phyloP scores from a whole-genome alignment of 202 grass and related monocot genomes.

The Sporobolus alterniflorus region DNA sequence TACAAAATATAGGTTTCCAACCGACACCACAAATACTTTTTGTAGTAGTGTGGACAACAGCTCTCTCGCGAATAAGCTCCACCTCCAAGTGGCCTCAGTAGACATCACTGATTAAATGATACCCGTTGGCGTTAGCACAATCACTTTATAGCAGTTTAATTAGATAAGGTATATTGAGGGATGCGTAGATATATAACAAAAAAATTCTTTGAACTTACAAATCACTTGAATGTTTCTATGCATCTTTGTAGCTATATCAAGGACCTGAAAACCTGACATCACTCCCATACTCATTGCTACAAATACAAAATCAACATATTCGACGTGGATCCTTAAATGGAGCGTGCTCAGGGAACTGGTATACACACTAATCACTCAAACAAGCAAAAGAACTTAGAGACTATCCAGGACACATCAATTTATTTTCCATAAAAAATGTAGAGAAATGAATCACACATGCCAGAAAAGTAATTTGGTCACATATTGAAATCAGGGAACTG shows the following conservation, averaged over 20 bases:
- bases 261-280: not conserved
- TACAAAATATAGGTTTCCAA: not conserved
- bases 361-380: conserved; percentile 3
- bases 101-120: not conserved
- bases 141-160: too few relatives aligned
- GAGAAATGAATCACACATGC: not conserved
- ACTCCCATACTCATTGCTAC: not conserved
- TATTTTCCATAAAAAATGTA: not conserved
- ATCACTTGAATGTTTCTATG: conserved; percentile 18
- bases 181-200: not conserved
- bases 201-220: not conserved
- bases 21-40: too few relatives aligned
- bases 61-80: not conserved
- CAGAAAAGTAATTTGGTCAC: not conserved
- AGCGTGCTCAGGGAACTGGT: not conserved
- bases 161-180: not conserved
- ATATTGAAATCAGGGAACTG: not conserved
- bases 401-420: too few relatives aligned
- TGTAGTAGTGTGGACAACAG: not conserved
- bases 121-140: too few relatives aligned
- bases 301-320: not conserved
- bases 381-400: not conserved
- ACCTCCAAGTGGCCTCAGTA: not conserved
- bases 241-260: not conserved
- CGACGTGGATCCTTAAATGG: not conserved